Evolutionary conservation across 257 asterid species (phyloP).

Genomic region (Nyctanthes arbortristis): DNA sequence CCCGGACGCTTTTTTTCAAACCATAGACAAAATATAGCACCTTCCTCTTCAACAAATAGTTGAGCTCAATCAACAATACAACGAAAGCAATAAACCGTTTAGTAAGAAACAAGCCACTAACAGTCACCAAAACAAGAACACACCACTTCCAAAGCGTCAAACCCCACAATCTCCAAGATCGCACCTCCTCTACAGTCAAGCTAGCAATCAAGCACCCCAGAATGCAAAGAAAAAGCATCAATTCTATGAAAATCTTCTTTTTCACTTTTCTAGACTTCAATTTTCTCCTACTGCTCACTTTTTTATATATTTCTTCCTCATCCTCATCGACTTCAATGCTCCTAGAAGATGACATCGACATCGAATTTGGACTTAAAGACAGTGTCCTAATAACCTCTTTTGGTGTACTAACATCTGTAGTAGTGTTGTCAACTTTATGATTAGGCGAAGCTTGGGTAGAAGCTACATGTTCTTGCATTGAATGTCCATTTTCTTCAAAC

Average conservation of each 20-base stretch:
- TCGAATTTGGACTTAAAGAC: constrained; percentile 57
- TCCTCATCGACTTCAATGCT: constrained; percentile 56
- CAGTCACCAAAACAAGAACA: constrained; percentile 66
- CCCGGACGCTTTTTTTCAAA: constrained; percentile 64
- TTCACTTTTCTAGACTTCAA: constrained; percentile 61
- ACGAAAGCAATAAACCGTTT: constrained; percentile 57
- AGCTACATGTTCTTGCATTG: constrained; percentile 30
- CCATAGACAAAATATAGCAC: constrained; percentile 77
- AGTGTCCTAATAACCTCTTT: constrained; percentile 40
- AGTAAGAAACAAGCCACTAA: constrained; percentile 71
- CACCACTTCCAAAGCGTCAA: constrained; percentile 72
- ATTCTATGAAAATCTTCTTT: constrained; percentile 60
- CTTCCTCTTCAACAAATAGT: constrained; percentile 66
- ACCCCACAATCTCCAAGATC: constrained; percentile 42
- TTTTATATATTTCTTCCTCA: constrained; percentile 71
- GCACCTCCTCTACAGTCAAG: constrained; percentile 46
- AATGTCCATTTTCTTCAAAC: constrained; percentile 33
- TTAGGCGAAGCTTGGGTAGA: constrained; percentile 55
- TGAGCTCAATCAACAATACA: constrained; percentile 70
- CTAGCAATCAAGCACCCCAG: constrained; percentile 57
- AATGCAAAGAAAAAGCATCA: constrained; percentile 59
- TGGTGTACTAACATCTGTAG: constrained; percentile 17
- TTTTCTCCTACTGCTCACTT: constrained; percentile 65
- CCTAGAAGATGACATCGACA: constrained; percentile 57
- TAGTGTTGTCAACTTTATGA: constrained; percentile 27